A percentile compares a stretch with the other conserved stretches of the same genome.
Conservation (phyloP, 371 early-diverging fungal genomes). For the Fennellomyces sp. region DNA sequence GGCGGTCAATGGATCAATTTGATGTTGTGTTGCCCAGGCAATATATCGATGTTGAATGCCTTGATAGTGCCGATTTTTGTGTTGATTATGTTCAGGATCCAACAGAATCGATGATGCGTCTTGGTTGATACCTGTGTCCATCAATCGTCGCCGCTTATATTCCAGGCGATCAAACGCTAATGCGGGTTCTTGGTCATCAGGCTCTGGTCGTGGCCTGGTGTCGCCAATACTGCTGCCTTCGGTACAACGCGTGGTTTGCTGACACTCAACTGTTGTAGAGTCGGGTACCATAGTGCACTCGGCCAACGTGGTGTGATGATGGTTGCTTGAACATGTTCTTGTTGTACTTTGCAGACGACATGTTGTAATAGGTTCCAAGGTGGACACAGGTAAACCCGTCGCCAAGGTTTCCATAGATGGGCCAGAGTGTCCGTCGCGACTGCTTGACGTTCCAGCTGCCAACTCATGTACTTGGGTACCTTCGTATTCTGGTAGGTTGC, state of each 20-base stretch:
- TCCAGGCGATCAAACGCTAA: slow-evolving; percentile 11
- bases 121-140: too few species aligned
- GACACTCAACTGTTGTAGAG: background rate
- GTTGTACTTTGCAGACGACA: background rate
- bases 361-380: slow-evolving; percentile 17
- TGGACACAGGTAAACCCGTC: background rate
- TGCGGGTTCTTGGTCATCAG: slow-evolving; percentile 4
- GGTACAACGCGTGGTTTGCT: background rate
- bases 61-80: background rate
- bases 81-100: background rate
- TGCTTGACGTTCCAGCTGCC: slow-evolving; percentile 19
- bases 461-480: slow-evolving; percentile 6
- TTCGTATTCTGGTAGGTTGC: slow-evolving; percentile 1
- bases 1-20: slow-evolving; percentile 1
- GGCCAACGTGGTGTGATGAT: slow-evolving; percentile 25
- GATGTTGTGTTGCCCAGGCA: background rate
- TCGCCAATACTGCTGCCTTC: background rate
- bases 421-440: background rate
- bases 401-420: slow-evolving; percentile 9
- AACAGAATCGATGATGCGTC: background rate
- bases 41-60: background rate
- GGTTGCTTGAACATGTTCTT: slow-evolving; percentile 7
- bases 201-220: background rate
- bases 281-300: slow-evolving; percentile 22
- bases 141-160: slow-evolving; percentile 5